Percentiles rank a stretch among this genome's conserved stretches.
Conservation (phyloP, 129 eudicot species). For the Flaveria brownii region DNA sequence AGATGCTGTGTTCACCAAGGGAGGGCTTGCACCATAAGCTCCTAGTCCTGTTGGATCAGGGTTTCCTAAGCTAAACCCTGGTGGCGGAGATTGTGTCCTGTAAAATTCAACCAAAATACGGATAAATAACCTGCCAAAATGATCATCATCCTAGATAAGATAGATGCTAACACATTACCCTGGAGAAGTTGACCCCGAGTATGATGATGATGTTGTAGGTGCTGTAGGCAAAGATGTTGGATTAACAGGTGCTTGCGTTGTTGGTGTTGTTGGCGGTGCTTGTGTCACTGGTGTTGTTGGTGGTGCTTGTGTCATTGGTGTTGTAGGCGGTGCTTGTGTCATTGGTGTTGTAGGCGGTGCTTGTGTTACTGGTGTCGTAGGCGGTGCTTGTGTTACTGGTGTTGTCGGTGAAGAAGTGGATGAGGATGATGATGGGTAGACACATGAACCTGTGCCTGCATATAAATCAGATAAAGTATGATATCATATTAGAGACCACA, state of each 20-base stretch:
- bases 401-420: conserved; percentile 36
- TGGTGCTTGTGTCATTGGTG: conserved; percentile 18
- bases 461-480: conserved; percentile 13
- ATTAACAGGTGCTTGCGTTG: conserved; percentile 31
- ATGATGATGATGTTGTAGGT: conserved; percentile 39
- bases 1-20: conserved; percentile 52
- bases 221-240: conserved; percentile 43
- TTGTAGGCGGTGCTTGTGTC: conserved; percentile 33
- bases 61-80: conserved; percentile 47
- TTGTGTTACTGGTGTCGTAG: conserved; percentile 14
- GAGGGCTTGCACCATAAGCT: conserved; percentile 61
- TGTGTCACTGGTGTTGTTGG: conserved; percentile 24
- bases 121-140: background rate
- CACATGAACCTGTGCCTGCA: conserved; percentile 78
- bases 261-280: conserved; percentile 26
- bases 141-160: background rate
- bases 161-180: conserved; percentile 38
- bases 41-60: conserved; percentile 48
- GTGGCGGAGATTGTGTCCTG: conserved; percentile 42
- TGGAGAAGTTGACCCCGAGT: conserved; percentile 49
- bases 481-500: background rate
- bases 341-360: background rate
- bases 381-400: conserved; percentile 15
- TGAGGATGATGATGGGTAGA: conserved; percentile 56
- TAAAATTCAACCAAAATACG: background rate